Evolutionary conservation across 441 rosid genomes (phyloP).

Genomic region (Populus hybrid): DNA sequence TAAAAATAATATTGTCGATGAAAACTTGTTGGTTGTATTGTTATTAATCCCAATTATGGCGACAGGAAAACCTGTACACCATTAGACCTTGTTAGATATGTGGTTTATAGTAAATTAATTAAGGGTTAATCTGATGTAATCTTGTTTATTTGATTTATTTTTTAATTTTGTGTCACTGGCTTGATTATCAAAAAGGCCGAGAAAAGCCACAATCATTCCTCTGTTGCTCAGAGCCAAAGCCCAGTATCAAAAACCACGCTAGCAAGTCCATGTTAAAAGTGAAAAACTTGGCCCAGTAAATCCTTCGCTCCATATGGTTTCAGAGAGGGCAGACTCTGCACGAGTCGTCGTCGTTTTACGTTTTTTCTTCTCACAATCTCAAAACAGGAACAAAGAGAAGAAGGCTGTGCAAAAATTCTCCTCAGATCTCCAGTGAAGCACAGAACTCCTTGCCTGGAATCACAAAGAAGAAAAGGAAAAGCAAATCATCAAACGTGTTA

Average conservation of each 20-base stretch:
- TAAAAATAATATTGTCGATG: too few species aligned
- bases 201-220: neutral
- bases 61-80: too few species aligned
- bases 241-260: neutral
- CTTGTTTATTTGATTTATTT: too few species aligned
- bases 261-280: too few species aligned
- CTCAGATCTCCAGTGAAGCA: conserved; percentile 32
- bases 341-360: conserved; percentile 28
- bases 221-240: neutral
- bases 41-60: too few species aligned
- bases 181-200: too few species aligned
- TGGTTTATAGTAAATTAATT: too few species aligned
- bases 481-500: neutral
- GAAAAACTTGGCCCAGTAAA: neutral
- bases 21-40: too few species aligned
- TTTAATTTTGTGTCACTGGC: too few species aligned
- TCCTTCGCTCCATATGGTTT: neutral
- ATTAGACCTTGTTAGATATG: too few species aligned
- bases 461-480: conserved; percentile 11
- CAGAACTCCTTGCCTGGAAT: neutral
- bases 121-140: too few species aligned
- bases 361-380: conserved; percentile 12
- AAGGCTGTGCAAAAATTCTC: neutral
- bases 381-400: neutral
- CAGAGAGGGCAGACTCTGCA: neutral